Percentiles rank a stretch among this genome's conserved stretches.
phyloP scores from a whole-genome alignment of 805 yeast species.

The Teunomyces lycoperdinae region DNA sequence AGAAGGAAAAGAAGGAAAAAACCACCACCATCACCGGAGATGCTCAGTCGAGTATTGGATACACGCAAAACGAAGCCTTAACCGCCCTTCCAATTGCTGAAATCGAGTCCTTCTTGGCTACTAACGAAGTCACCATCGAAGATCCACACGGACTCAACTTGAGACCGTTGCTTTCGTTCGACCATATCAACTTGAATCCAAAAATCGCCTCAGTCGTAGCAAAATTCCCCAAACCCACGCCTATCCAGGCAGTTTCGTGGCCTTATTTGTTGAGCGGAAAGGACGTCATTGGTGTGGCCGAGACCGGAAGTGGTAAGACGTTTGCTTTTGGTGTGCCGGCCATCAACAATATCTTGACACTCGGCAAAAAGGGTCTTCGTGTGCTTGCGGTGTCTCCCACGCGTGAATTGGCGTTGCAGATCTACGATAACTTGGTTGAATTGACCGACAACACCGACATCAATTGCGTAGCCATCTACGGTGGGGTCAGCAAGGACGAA shows the following conservation, averaged over 20 bases:
- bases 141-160: constrained; percentile 54
- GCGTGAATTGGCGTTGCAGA: constrained; percentile 95
- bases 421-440: constrained; percentile 72
- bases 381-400: constrained; percentile 93
- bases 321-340: constrained; percentile 98
- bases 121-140: constrained; percentile 77
- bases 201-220: constrained; percentile 59
- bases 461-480: constrained; percentile 83
- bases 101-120: constrained; percentile 57
- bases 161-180: constrained; percentile 70
- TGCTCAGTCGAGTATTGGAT: constrained; percentile 17
- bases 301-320: constrained; percentile 97
- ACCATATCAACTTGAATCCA: constrained; percentile 51
- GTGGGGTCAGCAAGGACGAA: constrained; percentile 95
- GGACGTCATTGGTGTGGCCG: constrained; percentile 96
- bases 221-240: constrained; percentile 87
- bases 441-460: constrained; percentile 62
- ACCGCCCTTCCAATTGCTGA: constrained; percentile 49
- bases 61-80: constrained; percentile 40
- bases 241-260: constrained; percentile 94
- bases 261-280: constrained; percentile 75
- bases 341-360: constrained; percentile 59
- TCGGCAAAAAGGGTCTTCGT: constrained; percentile 52
- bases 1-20: constrained; percentile 7
- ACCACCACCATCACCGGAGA: constrained; percentile 9